phyloP scores from a whole-genome alignment of 352 stramenopile genomes.

The Pythium grandisporangium region DNA sequence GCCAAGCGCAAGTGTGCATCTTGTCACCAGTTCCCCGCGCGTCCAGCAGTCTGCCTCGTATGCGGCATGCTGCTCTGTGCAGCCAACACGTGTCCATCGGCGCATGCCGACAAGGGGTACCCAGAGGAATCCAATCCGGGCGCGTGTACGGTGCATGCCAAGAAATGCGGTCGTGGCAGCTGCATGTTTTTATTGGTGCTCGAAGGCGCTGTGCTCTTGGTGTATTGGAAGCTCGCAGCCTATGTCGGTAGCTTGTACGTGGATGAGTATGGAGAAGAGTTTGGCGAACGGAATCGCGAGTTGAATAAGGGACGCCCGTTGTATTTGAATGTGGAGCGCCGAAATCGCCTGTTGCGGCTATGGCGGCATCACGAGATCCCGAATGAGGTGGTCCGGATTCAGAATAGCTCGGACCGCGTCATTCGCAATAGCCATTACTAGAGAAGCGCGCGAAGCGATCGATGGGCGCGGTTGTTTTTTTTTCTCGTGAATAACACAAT shows the following conservation, averaged over 20 bases:
- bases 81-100: slow-evolving; percentile 69
- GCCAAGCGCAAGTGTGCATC: slow-evolving; percentile 69
- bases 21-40: slow-evolving; percentile 72
- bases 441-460: too few species aligned
- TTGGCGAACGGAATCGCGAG: slow-evolving; percentile 75
- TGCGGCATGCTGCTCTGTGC: slow-evolving; percentile 76
- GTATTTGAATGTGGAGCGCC: slow-evolving; percentile 66
- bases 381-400: slow-evolving; percentile 82
- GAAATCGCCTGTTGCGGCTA: slow-evolving; percentile 58
- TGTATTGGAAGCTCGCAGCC: slow-evolving; percentile 81
- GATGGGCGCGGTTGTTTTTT: too few species aligned
- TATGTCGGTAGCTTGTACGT: slow-evolving; percentile 82
- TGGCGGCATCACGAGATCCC: slow-evolving; percentile 79
- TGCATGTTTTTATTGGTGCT: slow-evolving; percentile 80
- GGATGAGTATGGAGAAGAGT: slow-evolving; percentile 84
- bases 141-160: slow-evolving; percentile 75
- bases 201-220: slow-evolving; percentile 74
- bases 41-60: slow-evolving; percentile 77
- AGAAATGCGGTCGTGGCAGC: slow-evolving; percentile 76
- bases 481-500: too few species aligned
- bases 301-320: slow-evolving; percentile 74
- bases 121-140: slow-evolving; percentile 73
- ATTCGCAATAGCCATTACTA: slow-evolving; percentile 86
- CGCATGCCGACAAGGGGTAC: slow-evolving; percentile 64
- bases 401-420: slow-evolving; percentile 84